phyloP scores from a whole-genome alignment of 371 early-diverging fungal genomes.

The Coemansia linderi region DNA sequence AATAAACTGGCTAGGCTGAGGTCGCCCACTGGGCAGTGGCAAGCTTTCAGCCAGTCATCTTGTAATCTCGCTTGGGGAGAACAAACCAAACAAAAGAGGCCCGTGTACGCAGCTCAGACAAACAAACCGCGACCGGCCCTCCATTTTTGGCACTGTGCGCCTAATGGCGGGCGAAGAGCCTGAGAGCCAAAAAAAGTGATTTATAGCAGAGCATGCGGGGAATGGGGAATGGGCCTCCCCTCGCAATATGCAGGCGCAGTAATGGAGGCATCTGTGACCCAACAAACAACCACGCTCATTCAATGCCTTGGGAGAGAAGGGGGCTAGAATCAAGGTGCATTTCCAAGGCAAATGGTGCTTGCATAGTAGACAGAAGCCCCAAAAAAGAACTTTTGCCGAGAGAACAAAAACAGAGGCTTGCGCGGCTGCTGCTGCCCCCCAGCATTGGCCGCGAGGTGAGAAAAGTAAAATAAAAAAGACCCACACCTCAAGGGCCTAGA shows the following conservation, averaged over 20 bases:
- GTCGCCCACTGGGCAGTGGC: not conserved
- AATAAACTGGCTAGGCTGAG: not conserved
- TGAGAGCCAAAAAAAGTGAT: not conserved
- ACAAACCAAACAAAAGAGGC: conserved; percentile 5
- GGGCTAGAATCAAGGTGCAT: not conserved
- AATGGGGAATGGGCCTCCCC: conserved; percentile 2
- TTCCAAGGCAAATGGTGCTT: not conserved
- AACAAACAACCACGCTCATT: conserved; percentile 10
- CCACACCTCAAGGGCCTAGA: not conserved
- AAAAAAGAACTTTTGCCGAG: not conserved
- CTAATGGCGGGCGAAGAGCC: not conserved
- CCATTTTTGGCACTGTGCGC: not conserved
- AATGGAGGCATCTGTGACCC: conserved; percentile 8
- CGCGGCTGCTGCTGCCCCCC: not conserved
- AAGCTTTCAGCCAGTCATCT: conserved; percentile 5
- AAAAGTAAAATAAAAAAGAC: not conserved
- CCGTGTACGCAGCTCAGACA: not conserved
- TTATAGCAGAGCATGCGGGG: not conserved
- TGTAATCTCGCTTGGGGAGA: not conserved
- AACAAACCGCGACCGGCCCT: conserved; percentile 5
- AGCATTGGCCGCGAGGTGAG: not conserved
- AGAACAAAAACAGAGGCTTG: not conserved
- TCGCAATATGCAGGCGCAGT: conserved; percentile 10
- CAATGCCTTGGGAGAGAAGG: not conserved
- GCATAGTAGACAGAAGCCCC: conserved; percentile 2